Evolutionary conservation across 176 grass and related monocot genomes (phyloP), one percentile per base, ranked within the genome.

Genomic region (Musa itinerans): DNA sequence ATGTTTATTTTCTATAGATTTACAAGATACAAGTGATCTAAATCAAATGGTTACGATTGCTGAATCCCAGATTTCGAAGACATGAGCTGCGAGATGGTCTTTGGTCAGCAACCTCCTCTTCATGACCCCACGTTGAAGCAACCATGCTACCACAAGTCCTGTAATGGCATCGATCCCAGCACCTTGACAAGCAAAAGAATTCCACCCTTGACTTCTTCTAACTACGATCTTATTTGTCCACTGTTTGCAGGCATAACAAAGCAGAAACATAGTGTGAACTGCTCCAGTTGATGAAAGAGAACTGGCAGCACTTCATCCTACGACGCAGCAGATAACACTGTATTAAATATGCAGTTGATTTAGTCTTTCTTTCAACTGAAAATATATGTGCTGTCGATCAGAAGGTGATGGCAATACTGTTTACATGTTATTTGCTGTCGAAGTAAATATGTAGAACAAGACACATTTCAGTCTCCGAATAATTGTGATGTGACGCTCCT

Each of bases 31-130:
- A 21, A 8, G 5, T 62, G 1, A 9, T 20, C 58, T 62, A n/a
- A n/a, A 20, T 62, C 58, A 20, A 62, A 62, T 62, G 6, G 0
- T 8, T 62, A 20, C 17, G 58, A 19, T 20, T 8, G 15, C 1
- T n/a, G 19, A n/a, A 54, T 29, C 83, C 81, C 81, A 99, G 96
- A 99, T 89, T 99, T 95, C 83, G 91, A 99, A 81, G 96, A 99
- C 72, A 95, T 92, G 91, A 99, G 96, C 77, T 99, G 96, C 73
- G 91, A 99, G 86, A 99, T 99, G 80, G 89, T 89, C 65, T 99
- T 99, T 86, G 96, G 96, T 78, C 81, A 89, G 64, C 79, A 85
- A 84, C 89, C 96, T 72, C 96, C 96, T 63, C 62, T 69, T 74
- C 85, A 99, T 70, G 96, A 99, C 81, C 96, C 96, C 14, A 80